Evolutionary conservation across 139 green algal genomes (phyloP).

Genomic region (Chlorella sorokiniana): DNA sequence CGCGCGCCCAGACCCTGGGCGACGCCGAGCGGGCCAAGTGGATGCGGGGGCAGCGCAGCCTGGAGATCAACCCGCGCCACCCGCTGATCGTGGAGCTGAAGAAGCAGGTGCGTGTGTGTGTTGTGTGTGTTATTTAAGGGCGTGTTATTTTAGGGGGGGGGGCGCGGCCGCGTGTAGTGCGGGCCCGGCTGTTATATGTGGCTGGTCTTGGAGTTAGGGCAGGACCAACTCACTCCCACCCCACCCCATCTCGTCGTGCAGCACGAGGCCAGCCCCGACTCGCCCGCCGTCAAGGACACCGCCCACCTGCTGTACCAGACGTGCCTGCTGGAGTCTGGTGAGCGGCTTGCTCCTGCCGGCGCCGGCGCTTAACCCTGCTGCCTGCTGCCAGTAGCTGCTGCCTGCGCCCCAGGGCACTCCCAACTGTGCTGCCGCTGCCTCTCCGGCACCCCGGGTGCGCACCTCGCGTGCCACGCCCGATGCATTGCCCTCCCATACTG

Average conservation of each 20-base stretch:
- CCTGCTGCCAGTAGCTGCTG: too few species aligned
- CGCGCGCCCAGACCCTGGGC: conserved; percentile 59
- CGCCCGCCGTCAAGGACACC: conserved; percentile 32
- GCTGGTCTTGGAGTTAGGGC: too few species aligned
- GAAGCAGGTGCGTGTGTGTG: neutral
- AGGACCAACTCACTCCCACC: neutral
- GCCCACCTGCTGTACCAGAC: conserved; percentile 92
- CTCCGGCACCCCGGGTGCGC: too few species aligned
- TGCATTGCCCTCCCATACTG: neutral
- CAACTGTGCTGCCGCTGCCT: too few species aligned
- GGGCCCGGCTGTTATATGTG: neutral
- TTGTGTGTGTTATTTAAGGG: too few species aligned
- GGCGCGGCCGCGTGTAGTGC: neutral
- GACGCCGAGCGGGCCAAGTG: conserved; percentile 34
- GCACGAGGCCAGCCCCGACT: conserved; percentile 52
- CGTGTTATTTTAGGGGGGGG: neutral
- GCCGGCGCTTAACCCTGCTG: too few species aligned
- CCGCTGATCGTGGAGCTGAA: conserved; percentile 87
- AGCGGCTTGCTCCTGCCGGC: neutral
- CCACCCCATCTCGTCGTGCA: neutral
- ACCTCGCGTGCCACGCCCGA: neutral
- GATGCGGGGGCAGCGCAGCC: conserved; percentile 61
- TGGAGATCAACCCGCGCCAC: conserved; percentile 98
- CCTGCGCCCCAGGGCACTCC: too few species aligned
- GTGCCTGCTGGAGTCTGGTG: conserved; percentile 89